Percentiles rank a stretch among this genome's conserved stretches.
These are phyloP conservation scores for Pyrenopolyporus hunteri DNA, from an alignment of 495 filamentous ascomycete species.

Conservation along the genomic window DNA sequence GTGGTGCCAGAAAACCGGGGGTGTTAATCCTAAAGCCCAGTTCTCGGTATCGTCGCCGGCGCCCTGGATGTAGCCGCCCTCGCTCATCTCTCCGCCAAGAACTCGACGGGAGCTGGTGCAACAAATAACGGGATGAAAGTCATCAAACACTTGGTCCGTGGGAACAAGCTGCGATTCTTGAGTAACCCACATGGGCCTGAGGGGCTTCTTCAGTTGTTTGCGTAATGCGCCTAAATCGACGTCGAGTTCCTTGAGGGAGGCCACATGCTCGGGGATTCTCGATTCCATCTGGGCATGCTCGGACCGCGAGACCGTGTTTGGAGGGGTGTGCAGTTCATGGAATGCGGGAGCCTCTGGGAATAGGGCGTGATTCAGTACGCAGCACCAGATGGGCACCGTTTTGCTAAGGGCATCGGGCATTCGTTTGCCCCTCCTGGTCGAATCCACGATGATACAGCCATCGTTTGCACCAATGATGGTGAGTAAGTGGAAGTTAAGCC, in stretches of 20 bases:
- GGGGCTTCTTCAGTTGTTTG: conserved; percentile 57
- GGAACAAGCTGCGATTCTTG: conserved; percentile 50
- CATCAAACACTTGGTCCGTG: conserved; percentile 49
- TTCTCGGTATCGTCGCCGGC: conserved; percentile 92
- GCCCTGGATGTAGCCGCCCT: conserved; percentile 87
- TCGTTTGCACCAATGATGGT: conserved; percentile 62
- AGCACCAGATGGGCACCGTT: conserved; percentile 92
- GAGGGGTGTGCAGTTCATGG: conserved; percentile 67
- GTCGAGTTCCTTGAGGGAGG: conserved; percentile 57
- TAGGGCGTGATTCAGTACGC: conserved; percentile 78
- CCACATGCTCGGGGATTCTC: conserved; percentile 69
- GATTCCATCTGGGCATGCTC: conserved; percentile 81
- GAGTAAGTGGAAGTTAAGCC: conserved; percentile 84
- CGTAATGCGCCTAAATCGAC: conserved; percentile 44
- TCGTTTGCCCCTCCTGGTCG: conserved; percentile 88
- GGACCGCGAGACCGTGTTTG: conserved; percentile 68
- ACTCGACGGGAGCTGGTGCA: conserved; percentile 78
- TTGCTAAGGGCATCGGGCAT: conserved; percentile 95
- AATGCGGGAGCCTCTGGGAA: conserved; percentile 62
- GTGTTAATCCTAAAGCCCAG: conserved; percentile 81
- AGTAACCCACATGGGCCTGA: conserved; percentile 68
- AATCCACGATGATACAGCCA: conserved; percentile 94
- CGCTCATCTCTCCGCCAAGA: conserved; percentile 66
- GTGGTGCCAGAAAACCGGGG: conserved; percentile 78
- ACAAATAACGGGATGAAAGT: conserved; percentile 75